phyloP scores from a whole-genome alignment of 768 basidiomycete species.

The Hygrophorus pudorinus region DNA sequence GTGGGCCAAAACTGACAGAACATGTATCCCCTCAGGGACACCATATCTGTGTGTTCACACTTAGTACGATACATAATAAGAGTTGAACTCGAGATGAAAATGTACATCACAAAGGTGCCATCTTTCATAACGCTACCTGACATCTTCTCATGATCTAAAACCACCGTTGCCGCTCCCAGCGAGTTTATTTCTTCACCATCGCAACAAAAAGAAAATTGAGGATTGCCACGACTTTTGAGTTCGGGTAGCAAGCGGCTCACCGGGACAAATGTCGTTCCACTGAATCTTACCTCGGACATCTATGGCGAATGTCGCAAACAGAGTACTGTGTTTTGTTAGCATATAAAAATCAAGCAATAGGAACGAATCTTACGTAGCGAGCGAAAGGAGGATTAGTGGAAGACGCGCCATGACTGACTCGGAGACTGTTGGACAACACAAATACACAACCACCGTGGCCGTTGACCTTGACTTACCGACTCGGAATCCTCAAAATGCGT shows the following conservation, averaged over 20 bases:
- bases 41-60: slow-evolving; percentile 37
- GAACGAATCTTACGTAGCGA: slow-evolving; percentile 20
- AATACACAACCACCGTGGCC: slow-evolving; percentile 11
- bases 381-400: slow-evolving; percentile 15
- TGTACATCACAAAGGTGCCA: slow-evolving; percentile 60
- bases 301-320: slow-evolving; percentile 27
- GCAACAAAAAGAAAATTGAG: neutral
- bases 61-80: neutral
- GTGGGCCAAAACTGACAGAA: slow-evolving; percentile 58
- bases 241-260: slow-evolving; percentile 24
- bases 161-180: slow-evolving; percentile 48
- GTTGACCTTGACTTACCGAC: no score
- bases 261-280: slow-evolving; percentile 64
- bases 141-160: slow-evolving; percentile 49
- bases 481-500: slow-evolving; percentile 47
- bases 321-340: slow-evolving; percentile 16
- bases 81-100: slow-evolving; percentile 14
- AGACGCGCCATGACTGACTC: slow-evolving; percentile 13
- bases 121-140: slow-evolving; percentile 42
- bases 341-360: slow-evolving; percentile 1
- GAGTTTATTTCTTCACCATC: slow-evolving; percentile 20
- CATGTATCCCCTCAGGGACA: slow-evolving; percentile 58
- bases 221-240: slow-evolving; percentile 4
- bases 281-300: slow-evolving; percentile 54
- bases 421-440: slow-evolving; percentile 11